A percentile compares a stretch with the other conserved stretches of the same genome.
Conservation (phyloP, 768 basidiomycete species). For the Asterophora lycoperdoides region DNA sequence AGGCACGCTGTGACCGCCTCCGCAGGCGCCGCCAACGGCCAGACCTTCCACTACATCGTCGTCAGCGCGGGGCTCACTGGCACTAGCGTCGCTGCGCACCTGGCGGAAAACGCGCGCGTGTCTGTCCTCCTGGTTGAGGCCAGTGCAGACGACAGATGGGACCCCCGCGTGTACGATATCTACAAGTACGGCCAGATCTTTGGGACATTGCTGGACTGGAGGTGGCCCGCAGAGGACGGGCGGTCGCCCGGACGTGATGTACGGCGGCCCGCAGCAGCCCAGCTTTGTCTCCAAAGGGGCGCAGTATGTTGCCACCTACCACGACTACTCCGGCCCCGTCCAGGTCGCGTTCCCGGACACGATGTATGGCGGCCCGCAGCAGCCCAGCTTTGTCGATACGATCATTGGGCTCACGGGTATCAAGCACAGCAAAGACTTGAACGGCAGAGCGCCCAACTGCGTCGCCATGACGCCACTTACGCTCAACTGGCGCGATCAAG, state of each 20-base stretch:
- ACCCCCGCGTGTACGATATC: slow-evolving; percentile 43
- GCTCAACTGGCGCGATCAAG: slow-evolving; percentile 45
- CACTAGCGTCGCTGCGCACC: slow-evolving; percentile 43
- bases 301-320: slow-evolving; percentile 42
- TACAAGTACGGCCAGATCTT: slow-evolving; percentile 41
- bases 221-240: slow-evolving; percentile 42
- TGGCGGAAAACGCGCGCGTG: slow-evolving; percentile 39
- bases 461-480: slow-evolving; percentile 51
- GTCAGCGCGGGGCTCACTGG: slow-evolving; percentile 46
- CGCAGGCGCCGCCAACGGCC: slow-evolving; percentile 27
- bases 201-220: slow-evolving; percentile 41
- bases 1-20: slow-evolving; percentile 62
- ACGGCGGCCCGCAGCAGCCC: slow-evolving; percentile 50
- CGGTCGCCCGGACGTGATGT: slow-evolving; percentile 49
- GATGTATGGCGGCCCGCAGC: slow-evolving; percentile 57
- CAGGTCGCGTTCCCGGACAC: slow-evolving; percentile 47
- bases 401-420: slow-evolving; percentile 47
- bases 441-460: slow-evolving; percentile 52
- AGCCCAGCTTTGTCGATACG: slow-evolving; percentile 43
- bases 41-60: slow-evolving; percentile 42
- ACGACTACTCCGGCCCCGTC: slow-evolving; percentile 50
- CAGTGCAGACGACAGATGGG: slow-evolving; percentile 42
- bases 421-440: slow-evolving; percentile 43
- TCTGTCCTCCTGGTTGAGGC: slow-evolving; percentile 50
- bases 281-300: slow-evolving; percentile 49